A percentile compares a stretch with the other conserved stretches of the same genome.
phyloP scores from a whole-genome alignment of 108 stramenopile genomes.

The Skeletonema grethae region DNA sequence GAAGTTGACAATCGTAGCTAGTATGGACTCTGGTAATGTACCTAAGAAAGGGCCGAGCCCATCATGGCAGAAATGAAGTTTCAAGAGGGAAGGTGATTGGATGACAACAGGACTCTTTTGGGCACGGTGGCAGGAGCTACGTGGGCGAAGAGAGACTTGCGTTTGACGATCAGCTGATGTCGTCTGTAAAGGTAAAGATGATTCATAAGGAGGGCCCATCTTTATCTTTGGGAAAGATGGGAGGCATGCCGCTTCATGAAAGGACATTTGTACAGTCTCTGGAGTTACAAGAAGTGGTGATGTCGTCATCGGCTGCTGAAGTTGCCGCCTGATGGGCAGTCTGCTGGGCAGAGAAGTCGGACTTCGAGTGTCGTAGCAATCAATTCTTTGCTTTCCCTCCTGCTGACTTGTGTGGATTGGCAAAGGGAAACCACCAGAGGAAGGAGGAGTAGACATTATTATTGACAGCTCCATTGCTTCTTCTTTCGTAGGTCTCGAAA shows the following conservation, averaged over 20 bases:
- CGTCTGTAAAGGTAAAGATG: slow-evolving; percentile 8
- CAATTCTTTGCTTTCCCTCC: not conserved
- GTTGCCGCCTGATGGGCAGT: slow-evolving; percentile 4
- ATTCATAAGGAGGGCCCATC: slow-evolving; percentile 27
- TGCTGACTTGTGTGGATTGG: not conserved
- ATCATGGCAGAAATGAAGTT: slow-evolving; percentile 5
- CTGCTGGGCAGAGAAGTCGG: slow-evolving; percentile 1
- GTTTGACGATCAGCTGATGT: not conserved
- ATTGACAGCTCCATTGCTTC: slow-evolving; percentile 21
- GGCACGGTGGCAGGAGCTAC: not conserved
- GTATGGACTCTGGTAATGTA: slow-evolving; percentile 24
- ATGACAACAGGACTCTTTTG: not conserved
- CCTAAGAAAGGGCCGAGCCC: slow-evolving; percentile 18
- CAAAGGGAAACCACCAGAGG: not conserved
- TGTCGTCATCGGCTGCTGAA: not conserved
- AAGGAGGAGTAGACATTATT: slow-evolving; percentile 31
- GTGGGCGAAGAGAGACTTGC: not conserved
- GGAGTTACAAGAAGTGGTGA: slow-evolving; percentile 7
- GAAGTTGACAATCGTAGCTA: slow-evolving; percentile 19
- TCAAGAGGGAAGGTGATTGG: not conserved
- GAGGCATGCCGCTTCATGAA: not conserved
- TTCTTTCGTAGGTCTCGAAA: slow-evolving; percentile 22
- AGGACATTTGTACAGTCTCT: not conserved
- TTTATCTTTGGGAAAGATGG: slow-evolving; percentile 10
- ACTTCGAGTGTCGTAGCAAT: not conserved